Evolutionary conservation across 345 rosid genomes (phyloP), one percentile per base, ranked within the genome.

Genomic region (Salix udensis): DNA sequence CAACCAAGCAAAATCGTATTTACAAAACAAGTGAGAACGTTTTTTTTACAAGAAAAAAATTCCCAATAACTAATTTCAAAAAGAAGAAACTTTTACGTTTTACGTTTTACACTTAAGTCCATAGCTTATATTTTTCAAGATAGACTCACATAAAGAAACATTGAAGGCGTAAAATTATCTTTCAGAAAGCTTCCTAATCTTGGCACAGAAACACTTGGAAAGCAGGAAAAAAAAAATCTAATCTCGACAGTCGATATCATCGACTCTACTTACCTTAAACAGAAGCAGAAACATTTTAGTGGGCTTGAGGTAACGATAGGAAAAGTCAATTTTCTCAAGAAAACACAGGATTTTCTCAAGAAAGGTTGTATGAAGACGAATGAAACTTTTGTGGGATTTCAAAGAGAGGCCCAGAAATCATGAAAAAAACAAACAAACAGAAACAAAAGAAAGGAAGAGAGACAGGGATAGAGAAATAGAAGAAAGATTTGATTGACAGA

Each of bases 401-500:
- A 52, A 80, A 65, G n/a, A 30, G 40, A 44, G 72, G 67, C 65
- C 50, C 46, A 42, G 79, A 53, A 80, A 75, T 65, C 48, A 71
- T 53, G 78, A 80, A 65, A 76, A 26, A 44, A 28, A 1, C 23
- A 58, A 9, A 58, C 23, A 23, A 23, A n/a, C 26, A 52, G 28
- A 23, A 46, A 46, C 50, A 52, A 30, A 16, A 12, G 23, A 9
- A 66, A 30, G 60, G 34, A 44, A 71, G 26, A 39, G 1, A 13
- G 52, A 2, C 44, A 2, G 53, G 14, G 15, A 18, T 26, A 19
- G 65, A 71, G 26, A 50, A 1, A 31, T 24, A 68, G 44, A 28
- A 24, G 30, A 1, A 37, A 72, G 68, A 78, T 78, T 78, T 74
- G 61, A 78, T 71, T 68, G 68, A 68, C 53, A 55, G 79, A 58